Conservation (phyloP, 768 basidiomycete species). For the Rhizopogon salebrosus region DNA sequence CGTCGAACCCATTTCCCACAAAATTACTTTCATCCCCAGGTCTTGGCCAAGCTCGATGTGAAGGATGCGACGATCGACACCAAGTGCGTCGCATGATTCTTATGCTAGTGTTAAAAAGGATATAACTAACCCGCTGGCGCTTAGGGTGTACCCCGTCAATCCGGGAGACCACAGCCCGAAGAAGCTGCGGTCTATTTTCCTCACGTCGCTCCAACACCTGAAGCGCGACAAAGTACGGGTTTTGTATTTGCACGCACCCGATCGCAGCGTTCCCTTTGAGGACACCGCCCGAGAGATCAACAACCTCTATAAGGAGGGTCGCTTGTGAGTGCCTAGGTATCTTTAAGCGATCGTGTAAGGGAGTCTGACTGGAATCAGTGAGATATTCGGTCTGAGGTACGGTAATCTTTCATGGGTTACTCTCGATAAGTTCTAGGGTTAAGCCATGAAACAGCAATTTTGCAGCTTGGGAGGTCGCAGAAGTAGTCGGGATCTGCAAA, state of each 20-base stretch:
- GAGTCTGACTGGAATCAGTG: constrained; percentile 23
- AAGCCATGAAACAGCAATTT: constrained; percentile 35
- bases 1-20: background rate
- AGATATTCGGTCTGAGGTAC: constrained; percentile 53
- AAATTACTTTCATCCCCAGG: constrained; percentile 16
- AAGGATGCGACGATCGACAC: constrained; percentile 40
- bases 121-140: background rate
- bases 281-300: constrained; percentile 50
- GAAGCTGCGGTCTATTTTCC: constrained; percentile 39
- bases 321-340: constrained; percentile 36
- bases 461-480: constrained; percentile 52
- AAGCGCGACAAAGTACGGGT: constrained; percentile 42
- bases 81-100: constrained; percentile 31
- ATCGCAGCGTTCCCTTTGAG: constrained; percentile 52
- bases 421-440: background rate
- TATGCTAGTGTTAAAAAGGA: too few species aligned
- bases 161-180: constrained; percentile 39
- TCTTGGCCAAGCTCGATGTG: constrained; percentile 37
- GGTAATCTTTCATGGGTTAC: too few species aligned
- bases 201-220: constrained; percentile 40
- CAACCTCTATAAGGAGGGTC: constrained; percentile 51
- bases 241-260: constrained; percentile 59
- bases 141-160: constrained; percentile 35
- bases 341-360: background rate
- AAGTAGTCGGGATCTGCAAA: constrained; percentile 53